These are phyloP conservation scores for Pseudonectria buxi DNA, from an alignment of 2,329 filamentous ascomycete species.

Conservation along the genomic window DNA sequence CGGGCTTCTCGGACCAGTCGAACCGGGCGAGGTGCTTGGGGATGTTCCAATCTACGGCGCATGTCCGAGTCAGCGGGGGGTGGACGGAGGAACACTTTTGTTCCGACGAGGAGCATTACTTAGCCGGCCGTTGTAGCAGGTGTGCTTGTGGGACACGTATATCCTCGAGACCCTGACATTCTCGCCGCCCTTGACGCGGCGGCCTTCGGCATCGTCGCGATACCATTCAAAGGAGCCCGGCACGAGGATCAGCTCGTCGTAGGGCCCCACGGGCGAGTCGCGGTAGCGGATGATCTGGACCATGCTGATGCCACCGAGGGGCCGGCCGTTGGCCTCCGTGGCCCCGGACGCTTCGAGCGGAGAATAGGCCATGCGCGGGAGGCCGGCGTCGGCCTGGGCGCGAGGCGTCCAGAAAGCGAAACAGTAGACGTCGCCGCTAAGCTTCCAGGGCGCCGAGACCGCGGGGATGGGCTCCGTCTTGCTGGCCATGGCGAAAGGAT, in stretches of 20 bases:
- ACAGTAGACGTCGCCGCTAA: conserved; percentile 38
- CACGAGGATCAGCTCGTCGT: conserved; percentile 45
- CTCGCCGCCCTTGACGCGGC: conserved; percentile 23
- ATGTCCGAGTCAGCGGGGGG: no score
- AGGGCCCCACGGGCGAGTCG: conserved; percentile 44
- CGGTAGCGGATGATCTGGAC: conserved; percentile 46
- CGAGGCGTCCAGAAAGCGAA: conserved; percentile 34
- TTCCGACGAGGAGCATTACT: conserved; percentile 27
- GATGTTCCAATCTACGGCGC: conserved; percentile 45
- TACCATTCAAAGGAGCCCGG: conserved; percentile 41
- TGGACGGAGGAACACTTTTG: no score
- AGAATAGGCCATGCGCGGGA: conserved; percentile 36
- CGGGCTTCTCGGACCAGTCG: conserved; percentile 33
- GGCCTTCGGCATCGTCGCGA: conserved; percentile 27
- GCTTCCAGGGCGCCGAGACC: conserved; percentile 35
- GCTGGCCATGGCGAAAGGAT: no score
- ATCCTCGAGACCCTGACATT: conserved; percentile 43
- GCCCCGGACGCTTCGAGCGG: conserved; percentile 34
- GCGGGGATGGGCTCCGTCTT: conserved; percentile 13
- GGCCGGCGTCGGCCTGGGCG: conserved; percentile 20
- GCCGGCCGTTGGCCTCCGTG: conserved; percentile 28
- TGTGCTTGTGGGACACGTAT: conserved; percentile 47
- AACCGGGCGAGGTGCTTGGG: conserved; percentile 50
- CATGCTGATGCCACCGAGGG: conserved; percentile 40
- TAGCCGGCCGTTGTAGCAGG: conserved; percentile 45